Base-by-base conservation (phyloP, 106 monocot species). In the Dioscorea zingiberensis region DNA sequence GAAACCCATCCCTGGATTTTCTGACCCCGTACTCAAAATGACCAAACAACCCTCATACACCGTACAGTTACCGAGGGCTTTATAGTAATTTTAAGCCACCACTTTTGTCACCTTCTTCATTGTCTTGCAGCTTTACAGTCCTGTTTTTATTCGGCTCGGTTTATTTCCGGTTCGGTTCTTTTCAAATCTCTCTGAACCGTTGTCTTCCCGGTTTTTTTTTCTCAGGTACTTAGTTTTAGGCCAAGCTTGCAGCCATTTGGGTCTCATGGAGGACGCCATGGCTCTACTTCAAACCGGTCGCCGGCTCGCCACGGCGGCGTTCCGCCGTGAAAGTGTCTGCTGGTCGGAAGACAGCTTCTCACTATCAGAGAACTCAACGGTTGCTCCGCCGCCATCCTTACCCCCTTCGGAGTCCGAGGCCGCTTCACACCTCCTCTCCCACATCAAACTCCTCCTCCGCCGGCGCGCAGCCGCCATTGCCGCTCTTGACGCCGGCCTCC, bases 251-350 rank as follows among this genome's bases (percentile, higher is more conserved):
- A 79, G 29, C 80, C 92, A 98, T 73, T 77, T 98, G 4, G 97
- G 97, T 21, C 77, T 98, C 27, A 75, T 98, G 79, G 97, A 98
- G 48, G 97, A 98, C 68, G 97, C 92, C 38, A 70, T 98, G 75
- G 79, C 86, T 28, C 97, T 98, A 56, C 83, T 98, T 51, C 97
- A 92, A 57, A 84, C 88, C 24, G 85, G 77, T 19, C 81, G 86
- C 47, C 88, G 92, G 63, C 81, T 89, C 21, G 92, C 97, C 44
- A 73, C 81, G 15, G 92, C 81, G 1, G 78, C 88, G 3, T 84
- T 71, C 63, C 91, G 92, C 61, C 88, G 79, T 1, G 79, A 81
- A 38, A 88, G 91, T 70, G 69, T 76, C 26, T 67, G 73, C 45
- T 65, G 55, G 30, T 83, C 85, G 49, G 95, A 97, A 44, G 95